Percentiles rank a stretch among this genome's conserved stretches.
These are phyloP conservation scores for Petunia secreta DNA, from an alignment of 257 asterid species.

Conservation along the genomic window DNA sequence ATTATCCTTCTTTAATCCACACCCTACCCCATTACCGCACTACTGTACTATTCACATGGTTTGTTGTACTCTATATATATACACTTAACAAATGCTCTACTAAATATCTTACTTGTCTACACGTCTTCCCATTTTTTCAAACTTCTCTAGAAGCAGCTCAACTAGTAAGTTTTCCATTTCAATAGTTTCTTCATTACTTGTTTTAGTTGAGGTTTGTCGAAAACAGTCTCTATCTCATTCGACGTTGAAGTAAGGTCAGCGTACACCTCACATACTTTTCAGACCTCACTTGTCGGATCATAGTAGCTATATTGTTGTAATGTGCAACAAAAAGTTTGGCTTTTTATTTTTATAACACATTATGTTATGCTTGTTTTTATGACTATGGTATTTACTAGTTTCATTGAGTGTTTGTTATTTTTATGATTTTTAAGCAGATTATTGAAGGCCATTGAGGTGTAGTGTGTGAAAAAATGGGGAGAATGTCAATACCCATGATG, in stretches of 20 bases:
- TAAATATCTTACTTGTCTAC: not conserved
- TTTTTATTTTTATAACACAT: not conserved
- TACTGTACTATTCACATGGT: too few relatives aligned
- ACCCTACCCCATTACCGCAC: too few relatives aligned
- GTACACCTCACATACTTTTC: too few relatives aligned
- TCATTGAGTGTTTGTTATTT: not conserved
- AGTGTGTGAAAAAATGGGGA: not conserved
- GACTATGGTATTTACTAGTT: not conserved
- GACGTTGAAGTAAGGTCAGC: too few relatives aligned
- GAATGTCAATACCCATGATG: slow-evolving; percentile 33
- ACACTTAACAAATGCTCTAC: not conserved
- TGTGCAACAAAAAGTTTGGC: not conserved
- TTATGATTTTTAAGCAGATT: not conserved
- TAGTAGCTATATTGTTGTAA: too few relatives aligned
- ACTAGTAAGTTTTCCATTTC: not conserved
- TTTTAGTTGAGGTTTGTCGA: not conserved
- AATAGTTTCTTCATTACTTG: slow-evolving; percentile 11
- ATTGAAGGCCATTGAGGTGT: not conserved
- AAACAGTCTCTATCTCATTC: too few relatives aligned
- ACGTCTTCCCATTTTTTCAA: not conserved
- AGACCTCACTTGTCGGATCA: too few relatives aligned
- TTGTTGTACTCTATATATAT: not conserved
- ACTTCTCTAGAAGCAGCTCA: not conserved
- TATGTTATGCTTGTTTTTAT: slow-evolving; percentile 15
- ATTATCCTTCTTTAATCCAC: too few relatives aligned